A percentile compares a stretch with the other conserved stretches of the same genome.
These are phyloP conservation scores for Trichosporon ovoides DNA, from an alignment of 1,284 basidiomycete species.

Conservation along the genomic window DNA sequence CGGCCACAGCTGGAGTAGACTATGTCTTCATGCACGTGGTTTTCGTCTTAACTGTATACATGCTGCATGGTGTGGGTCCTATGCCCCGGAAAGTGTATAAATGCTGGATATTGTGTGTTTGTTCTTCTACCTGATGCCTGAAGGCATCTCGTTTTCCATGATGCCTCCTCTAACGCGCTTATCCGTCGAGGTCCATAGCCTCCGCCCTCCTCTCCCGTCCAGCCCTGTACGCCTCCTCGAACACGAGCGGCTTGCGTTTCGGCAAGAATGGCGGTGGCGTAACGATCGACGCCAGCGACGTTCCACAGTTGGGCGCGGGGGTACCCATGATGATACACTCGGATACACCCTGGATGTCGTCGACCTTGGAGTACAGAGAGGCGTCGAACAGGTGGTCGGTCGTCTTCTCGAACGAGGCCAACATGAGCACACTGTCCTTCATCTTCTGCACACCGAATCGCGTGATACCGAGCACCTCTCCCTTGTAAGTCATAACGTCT, in stretches of 20 bases:
- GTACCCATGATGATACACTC: conserved; percentile 99
- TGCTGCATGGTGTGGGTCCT: conserved; percentile 5
- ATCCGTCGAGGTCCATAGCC: conserved; percentile 17
- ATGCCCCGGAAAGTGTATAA: neutral
- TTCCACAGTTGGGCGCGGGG: conserved; percentile 90
- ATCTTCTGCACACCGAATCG: conserved; percentile 99
- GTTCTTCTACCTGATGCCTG: neutral
- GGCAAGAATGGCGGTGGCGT: conserved; percentile 56
- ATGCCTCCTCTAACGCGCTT: no score
- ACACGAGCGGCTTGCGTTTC: conserved; percentile 56
- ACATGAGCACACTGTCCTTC: conserved; percentile 99
- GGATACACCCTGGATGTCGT: conserved; percentile 91
- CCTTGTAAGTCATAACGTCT: conserved; percentile 99
- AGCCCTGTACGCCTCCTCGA: conserved; percentile 53
- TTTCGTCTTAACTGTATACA: neutral
- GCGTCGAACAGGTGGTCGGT: conserved; percentile 99
- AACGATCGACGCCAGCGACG: conserved; percentile 69
- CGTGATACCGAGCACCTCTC: conserved; percentile 96
- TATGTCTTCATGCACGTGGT: neutral
- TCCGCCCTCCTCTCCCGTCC: conserved; percentile 22
- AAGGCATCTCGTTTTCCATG: neutral
- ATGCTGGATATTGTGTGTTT: conserved; percentile 10
- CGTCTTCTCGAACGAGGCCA: conserved; percentile 99
- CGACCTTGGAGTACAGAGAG: conserved; percentile 90
- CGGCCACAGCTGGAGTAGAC: neutral